Base-by-base conservation (phyloP, 108 stramenopile genomes). In the Cyclotella baltica region DNA sequence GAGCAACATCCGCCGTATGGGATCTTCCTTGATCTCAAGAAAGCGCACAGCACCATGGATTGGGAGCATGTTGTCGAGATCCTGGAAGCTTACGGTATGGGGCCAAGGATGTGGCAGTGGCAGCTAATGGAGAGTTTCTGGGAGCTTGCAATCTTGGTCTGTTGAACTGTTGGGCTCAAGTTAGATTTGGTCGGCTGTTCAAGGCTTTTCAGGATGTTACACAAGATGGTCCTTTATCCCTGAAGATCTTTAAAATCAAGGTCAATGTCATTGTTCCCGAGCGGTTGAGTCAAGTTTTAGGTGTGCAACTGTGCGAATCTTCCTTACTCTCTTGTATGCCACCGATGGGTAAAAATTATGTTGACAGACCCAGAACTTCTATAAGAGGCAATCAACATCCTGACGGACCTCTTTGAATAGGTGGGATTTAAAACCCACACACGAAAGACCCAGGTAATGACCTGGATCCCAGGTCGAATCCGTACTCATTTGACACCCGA, bases 181-280 rank as follows among this genome's bases (percentile, higher is more conserved):
- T n/a, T n/a, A 5, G 19, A 55, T 55, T 33, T 53, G 74, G 74
- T 10, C 3, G 28, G 34, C 29, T 48, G 5, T 67, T 75, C 51
- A 27, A 47, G 25, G 43, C 65, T 27, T 46, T 28, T 27, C 74
- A 47, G 23, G 40, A 13, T 11, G 8, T 43, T 11, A 43, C 40
- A 43, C 40, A 43, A 43, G 40, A 13, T 43, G 40, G 40, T 43
- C 40, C 13, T 8, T 13, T 43, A 8, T 43, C 40, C 8, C 40
- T 13, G 8, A 43, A 43, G 74, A 70, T 77, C 22, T 77, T 77
- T 37, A 70, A 77, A 20, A 77, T 77, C 30, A 20, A 69, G 67
- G 76, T 70, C 20, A 67, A 77, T 58, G 72, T 36, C 20, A 35
- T 73, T 4, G 33, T 59, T 4, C 59, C 4, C 18, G 20, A 52